Evolutionary conservation across 495 filamentous ascomycete species (phyloP).

Genomic region (Xylaria curta): DNA sequence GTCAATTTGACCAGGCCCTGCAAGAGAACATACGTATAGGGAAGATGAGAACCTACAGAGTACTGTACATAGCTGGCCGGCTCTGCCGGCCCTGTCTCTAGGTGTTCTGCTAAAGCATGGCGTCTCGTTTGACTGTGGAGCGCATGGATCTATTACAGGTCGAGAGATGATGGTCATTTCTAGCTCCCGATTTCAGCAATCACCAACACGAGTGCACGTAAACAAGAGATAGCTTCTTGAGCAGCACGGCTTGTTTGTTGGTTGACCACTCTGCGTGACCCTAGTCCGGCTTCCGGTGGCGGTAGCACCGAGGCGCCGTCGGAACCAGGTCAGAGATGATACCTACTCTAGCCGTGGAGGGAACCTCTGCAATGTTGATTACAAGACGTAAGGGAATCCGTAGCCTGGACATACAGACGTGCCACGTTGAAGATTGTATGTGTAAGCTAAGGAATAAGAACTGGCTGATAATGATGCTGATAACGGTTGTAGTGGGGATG

Average conservation of each 20-base stretch:
- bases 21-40: background rate
- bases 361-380: background rate
- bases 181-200: constrained; percentile 2
- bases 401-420: constrained; percentile 5
- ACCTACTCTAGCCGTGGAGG: background rate
- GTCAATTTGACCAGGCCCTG: background rate
- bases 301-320: constrained; percentile 23
- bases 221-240: constrained; percentile 1
- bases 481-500: constrained; percentile 9
- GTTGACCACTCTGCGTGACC: constrained; percentile 2
- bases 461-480: background rate
- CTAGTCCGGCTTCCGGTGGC: constrained; percentile 17
- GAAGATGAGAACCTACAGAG: background rate
- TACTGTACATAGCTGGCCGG: constrained; percentile 5
- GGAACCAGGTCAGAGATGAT: constrained; percentile 11
- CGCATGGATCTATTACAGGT: background rate
- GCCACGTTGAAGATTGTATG: constrained; percentile 20
- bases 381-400: constrained; percentile 9
- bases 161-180: background rate
- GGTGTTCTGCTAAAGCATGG: constrained; percentile 14
- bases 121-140: constrained; percentile 20
- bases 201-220: constrained; percentile 2
- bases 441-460: constrained; percentile 22
- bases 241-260: constrained; percentile 10
- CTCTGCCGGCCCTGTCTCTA: constrained; percentile 6